phyloP scores from a whole-genome alignment of 495 filamentous ascomycete species.

The Aspergillus bertholletiae region DNA sequence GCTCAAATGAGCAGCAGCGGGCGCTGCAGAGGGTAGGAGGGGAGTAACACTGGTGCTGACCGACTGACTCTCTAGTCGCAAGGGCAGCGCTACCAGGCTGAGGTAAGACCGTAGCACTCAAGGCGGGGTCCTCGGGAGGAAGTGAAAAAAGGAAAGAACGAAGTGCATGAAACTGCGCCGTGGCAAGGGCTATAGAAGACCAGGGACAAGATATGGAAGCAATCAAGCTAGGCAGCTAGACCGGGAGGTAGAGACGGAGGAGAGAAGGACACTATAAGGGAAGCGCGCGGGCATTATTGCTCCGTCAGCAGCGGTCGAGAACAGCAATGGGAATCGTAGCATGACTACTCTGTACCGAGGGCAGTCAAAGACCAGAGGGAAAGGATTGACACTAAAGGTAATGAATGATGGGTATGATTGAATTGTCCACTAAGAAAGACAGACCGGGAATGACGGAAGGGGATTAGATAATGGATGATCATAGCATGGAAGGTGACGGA shows the following conservation, averaged over 20 bases:
- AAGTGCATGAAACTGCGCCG: slow-evolving; percentile 2
- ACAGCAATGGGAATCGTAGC: slow-evolving; percentile 13
- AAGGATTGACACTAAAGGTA: not conserved
- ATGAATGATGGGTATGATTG: not conserved
- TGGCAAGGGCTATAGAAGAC: not conserved
- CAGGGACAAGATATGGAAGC: slow-evolving; percentile 7
- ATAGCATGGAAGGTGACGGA: slow-evolving; percentile 15
- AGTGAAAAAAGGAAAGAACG: not conserved
- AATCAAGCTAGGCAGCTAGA: slow-evolving; percentile 9
- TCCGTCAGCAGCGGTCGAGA: slow-evolving; percentile 21
- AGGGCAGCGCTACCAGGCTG: slow-evolving; percentile 1
- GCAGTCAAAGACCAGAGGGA: slow-evolving; percentile 17
- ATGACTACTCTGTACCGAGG: slow-evolving; percentile 23
- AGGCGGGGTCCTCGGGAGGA: slow-evolving; percentile 4
- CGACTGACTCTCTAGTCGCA: slow-evolving; percentile 17
- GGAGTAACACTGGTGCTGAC: not conserved
- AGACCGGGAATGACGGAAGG: slow-evolving; percentile 20
- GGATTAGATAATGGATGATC: slow-evolving; percentile 22
- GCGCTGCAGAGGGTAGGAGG: slow-evolving; percentile 1
- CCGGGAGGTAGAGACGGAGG: slow-evolving; percentile 9
- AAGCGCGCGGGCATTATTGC: slow-evolving; percentile 13
- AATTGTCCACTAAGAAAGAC: slow-evolving; percentile 10
- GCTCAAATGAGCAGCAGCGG: slow-evolving; percentile 1
- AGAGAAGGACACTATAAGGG: slow-evolving; percentile 22
- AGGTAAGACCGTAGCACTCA: slow-evolving; percentile 13